phyloP scores from a whole-genome alignment of 495 filamentous ascomycete species.

The Terfezia claveryi region DNA sequence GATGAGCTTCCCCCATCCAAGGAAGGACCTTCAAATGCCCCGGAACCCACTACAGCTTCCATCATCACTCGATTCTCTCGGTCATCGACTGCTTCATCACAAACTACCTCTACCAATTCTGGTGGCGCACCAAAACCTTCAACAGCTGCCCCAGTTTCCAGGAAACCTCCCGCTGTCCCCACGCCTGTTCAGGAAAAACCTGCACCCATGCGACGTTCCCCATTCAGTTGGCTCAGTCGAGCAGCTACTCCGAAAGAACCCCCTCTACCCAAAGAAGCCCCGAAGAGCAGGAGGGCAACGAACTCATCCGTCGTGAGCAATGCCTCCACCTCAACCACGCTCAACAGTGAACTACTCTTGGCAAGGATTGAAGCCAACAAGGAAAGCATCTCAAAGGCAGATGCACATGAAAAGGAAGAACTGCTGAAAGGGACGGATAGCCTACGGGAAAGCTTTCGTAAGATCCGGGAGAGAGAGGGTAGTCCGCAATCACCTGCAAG shows the following conservation, averaged over 20 bases:
- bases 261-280: slow-evolving; percentile 2
- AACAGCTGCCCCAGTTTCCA: slow-evolving; percentile 2
- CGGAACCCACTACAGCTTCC: slow-evolving; percentile 4
- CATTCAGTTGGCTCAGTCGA: slow-evolving; percentile 19
- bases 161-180: slow-evolving; percentile 6
- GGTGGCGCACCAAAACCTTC: neutral
- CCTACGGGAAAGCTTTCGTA: slow-evolving; percentile 17
- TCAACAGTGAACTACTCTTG: slow-evolving; percentile 13
- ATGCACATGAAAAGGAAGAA: slow-evolving; percentile 16
- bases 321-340: slow-evolving; percentile 12
- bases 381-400: slow-evolving; percentile 2
- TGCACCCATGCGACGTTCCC: slow-evolving; percentile 13
- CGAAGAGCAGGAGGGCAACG: slow-evolving; percentile 14
- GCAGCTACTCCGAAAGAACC: slow-evolving; percentile 3
- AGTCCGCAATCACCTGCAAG: neutral
- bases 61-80: slow-evolving; percentile 18
- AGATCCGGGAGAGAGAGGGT: slow-evolving; percentile 13
- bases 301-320: slow-evolving; percentile 14
- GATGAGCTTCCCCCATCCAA: slow-evolving; percentile 17
- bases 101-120: slow-evolving; percentile 10
- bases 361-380: slow-evolving; percentile 11
- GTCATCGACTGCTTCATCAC: slow-evolving; percentile 13
- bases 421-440: slow-evolving; percentile 14
- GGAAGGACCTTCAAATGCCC: neutral
- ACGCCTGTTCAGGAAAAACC: slow-evolving; percentile 5